Conservation (phyloP, 73 alveolate genomes). For the Uronychia setigera region DNA sequence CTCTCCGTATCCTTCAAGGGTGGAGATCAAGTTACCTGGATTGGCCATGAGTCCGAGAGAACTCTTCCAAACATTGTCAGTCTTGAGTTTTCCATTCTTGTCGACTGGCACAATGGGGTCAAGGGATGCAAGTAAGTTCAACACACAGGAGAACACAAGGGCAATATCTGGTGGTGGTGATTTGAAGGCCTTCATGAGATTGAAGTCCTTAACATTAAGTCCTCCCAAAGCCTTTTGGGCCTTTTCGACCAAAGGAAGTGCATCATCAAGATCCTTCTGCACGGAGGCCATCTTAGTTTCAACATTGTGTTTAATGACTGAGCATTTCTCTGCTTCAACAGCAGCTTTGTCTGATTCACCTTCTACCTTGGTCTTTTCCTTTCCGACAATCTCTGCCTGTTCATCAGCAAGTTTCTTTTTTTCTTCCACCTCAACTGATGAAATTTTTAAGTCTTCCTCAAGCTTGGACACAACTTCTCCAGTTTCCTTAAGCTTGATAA, state of each 20-base stretch:
- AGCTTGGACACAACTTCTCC: conserved; percentile 96
- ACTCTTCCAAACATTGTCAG: conserved; percentile 85
- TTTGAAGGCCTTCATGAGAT: conserved; percentile 85
- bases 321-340: conserved; percentile 94
- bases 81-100: conserved; percentile 71
- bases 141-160: conserved; percentile 70
- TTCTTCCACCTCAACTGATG: conserved; percentile 98
- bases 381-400: conserved; percentile 97
- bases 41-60: conserved; percentile 79
- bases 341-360: conserved; percentile 93
- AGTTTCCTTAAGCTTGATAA: conserved; percentile 94
- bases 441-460: conserved; percentile 98
- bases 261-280: conserved; percentile 96
- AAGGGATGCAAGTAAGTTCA: conserved; percentile 65
- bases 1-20: conserved; percentile 75
- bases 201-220: conserved; percentile 92
- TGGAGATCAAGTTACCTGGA: conserved; percentile 75
- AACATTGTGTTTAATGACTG: conserved; percentile 91
- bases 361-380: conserved; percentile 95
- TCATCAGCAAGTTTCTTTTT: conserved; percentile 99
- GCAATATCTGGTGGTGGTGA: conserved; percentile 86
- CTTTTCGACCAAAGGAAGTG: conserved; percentile 94
- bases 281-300: conserved; percentile 96
- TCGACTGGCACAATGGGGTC: conserved; percentile 77
- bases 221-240: conserved; percentile 95